A percentile compares a stretch with the other conserved stretches of the same genome.
Conservation (phyloP, 2,329 filamentous ascomycete species). For the Xylariaceae sp. region DNA sequence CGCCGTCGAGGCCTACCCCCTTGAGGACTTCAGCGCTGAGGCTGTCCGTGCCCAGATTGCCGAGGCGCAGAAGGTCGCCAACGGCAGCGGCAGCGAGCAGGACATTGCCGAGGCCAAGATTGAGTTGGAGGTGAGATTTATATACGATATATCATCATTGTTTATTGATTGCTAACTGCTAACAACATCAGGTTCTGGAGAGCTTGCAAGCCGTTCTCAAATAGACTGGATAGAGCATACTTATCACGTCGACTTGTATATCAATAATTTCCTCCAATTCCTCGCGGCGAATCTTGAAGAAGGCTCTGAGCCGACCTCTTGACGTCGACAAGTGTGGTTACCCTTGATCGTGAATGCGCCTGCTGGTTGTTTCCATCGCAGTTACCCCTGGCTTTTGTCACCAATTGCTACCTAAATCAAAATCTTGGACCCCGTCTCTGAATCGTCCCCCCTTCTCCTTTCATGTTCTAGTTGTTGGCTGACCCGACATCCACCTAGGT, state of each 20-base stretch:
- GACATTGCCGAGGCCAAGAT: conserved; percentile 99
- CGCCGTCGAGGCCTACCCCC: conserved; percentile 86
- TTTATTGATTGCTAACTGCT: conserved; percentile 28
- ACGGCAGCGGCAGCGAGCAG: conserved; percentile 86
- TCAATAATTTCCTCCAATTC: conserved; percentile 33
- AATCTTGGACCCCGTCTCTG: neutral
- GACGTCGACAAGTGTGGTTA: conserved; percentile 19
- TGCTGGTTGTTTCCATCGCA: conserved; percentile 9
- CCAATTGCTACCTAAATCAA: neutral
- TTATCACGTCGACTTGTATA: conserved; percentile 33
- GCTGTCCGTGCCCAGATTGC: conserved; percentile 83
- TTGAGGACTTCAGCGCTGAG: conserved; percentile 95
- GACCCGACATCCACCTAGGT: neutral
- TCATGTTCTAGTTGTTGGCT: neutral
- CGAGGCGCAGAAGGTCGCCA: conserved; percentile 93
- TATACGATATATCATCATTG: neutral
- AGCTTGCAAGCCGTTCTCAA: conserved; percentile 75
- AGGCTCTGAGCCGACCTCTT: conserved; percentile 27
- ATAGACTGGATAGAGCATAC: conserved; percentile 55
- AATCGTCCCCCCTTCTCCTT: neutral
- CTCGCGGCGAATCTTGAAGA: conserved; percentile 24
- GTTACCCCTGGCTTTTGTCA: neutral
- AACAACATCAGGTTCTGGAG: conserved; percentile 65
- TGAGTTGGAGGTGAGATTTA: conserved; percentile 76
- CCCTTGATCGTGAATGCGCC: conserved; percentile 17